Evolutionary conservation across 305 asterid genomes (phyloP).

Genomic region (Rubia tinctorum): DNA sequence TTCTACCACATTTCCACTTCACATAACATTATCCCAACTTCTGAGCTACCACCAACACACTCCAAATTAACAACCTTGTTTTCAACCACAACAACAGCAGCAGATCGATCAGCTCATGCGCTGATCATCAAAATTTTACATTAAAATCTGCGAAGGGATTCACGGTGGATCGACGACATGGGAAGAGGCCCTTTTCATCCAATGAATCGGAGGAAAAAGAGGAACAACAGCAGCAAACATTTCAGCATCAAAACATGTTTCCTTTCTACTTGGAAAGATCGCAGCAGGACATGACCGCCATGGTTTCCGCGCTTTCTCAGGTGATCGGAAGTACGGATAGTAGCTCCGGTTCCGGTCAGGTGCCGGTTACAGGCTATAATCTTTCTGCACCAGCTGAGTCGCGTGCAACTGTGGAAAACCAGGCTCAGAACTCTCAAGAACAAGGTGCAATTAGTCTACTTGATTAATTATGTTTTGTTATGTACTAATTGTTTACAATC

Average conservation of each 20-base stretch:
- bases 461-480: neutral
- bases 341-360: neutral
- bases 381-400: constrained; percentile 14
- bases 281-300: constrained; percentile 70
- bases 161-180: constrained; percentile 48
- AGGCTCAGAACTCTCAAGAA: constrained; percentile 33
- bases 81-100: neutral
- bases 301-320: constrained; percentile 83
- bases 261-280: constrained; percentile 55
- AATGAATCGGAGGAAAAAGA: constrained; percentile 44
- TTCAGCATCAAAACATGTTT: constrained; percentile 12
- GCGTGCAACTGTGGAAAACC: constrained; percentile 19
- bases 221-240: constrained; percentile 5
- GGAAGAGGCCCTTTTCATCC: constrained; percentile 57
- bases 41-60: neutral
- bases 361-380: constrained; percentile 15
- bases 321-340: constrained; percentile 52
- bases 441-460: constrained; percentile 37
- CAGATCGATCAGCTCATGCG: neutral
- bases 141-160: neutral
- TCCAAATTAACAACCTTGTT: neutral
- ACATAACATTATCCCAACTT: neutral
- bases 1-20: neutral
- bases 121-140: neutral
- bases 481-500: neutral